These are phyloP conservation scores for Botrytis squamosa DNA, from an alignment of 2,329 filamentous ascomycete genomes.

Conservation along the genomic window DNA sequence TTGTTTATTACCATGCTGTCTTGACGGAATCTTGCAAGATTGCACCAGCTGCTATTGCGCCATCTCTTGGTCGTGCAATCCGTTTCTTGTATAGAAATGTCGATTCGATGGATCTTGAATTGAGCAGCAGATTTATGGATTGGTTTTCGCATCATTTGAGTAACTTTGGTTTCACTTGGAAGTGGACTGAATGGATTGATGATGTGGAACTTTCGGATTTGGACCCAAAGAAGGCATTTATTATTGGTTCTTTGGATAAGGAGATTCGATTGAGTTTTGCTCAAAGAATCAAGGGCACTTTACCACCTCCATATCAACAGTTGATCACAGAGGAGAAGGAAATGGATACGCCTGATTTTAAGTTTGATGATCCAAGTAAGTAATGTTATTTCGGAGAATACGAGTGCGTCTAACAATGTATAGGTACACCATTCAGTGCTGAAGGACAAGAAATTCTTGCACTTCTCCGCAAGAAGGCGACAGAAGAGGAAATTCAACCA, in stretches of 20 bases:
- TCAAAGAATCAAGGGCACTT: slow-evolving; percentile 89
- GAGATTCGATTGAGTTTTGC: slow-evolving; percentile 96
- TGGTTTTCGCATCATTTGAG: slow-evolving; percentile 98
- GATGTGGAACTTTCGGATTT: slow-evolving; percentile 75
- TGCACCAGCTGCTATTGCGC: slow-evolving; percentile 92
- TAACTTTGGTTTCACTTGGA: slow-evolving; percentile 99
- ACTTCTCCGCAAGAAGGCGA: slow-evolving; percentile 78
- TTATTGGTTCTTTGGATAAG: slow-evolving; percentile 87
- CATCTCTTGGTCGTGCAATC: slow-evolving; percentile 89
- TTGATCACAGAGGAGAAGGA: slow-evolving; percentile 86
- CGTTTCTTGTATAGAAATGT: slow-evolving; percentile 83
- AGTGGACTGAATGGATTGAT: slow-evolving; percentile 95
- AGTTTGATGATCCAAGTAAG: slow-evolving; percentile 75
- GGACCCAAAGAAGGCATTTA: slow-evolving; percentile 90
- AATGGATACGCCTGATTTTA: slow-evolving; percentile 94
- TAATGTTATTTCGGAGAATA: slow-evolving; percentile 27
- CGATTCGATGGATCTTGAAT: slow-evolving; percentile 80
- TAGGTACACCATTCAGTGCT: slow-evolving; percentile 75
- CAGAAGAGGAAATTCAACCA: slow-evolving; percentile 82
- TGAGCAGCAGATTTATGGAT: slow-evolving; percentile 84
- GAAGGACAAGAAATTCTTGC: slow-evolving; percentile 81
- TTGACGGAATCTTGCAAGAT: slow-evolving; percentile 96
- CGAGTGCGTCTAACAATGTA: slow-evolving; percentile 21
- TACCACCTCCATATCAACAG: slow-evolving; percentile 77
- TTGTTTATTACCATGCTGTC: slow-evolving; percentile 94